Evolutionary conservation across 345 rosid genomes (phyloP), one percentile per base, ranked within the genome.

Genomic region (Luvunga scandens): DNA sequence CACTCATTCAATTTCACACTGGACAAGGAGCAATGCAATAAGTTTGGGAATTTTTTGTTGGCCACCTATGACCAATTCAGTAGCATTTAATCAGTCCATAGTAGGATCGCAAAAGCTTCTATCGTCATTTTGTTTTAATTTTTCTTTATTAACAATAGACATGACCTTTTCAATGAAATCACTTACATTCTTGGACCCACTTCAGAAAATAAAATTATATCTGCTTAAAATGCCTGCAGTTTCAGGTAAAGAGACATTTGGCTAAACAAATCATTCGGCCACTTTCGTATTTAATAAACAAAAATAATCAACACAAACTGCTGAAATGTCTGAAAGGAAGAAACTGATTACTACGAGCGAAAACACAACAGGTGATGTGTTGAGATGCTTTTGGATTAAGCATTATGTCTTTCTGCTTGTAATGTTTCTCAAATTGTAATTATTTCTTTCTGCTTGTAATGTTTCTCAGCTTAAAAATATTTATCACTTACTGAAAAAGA

Each of bases 321-420:
- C 50, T 24, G 24, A 34, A 53, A 25, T 53, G 48, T 33, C 65
- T 33, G 55, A 30, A 64, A 22, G 48, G 48, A 13, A 30, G 28
- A 71, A 7, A 55, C n/a, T 71, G 22, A 10, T 55, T 28, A 30
- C 68, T 55, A 39, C 27, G 65, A 59, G 36, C 60, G 48, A 1
- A 7, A 60, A 8, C 16, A 10, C 57, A 22, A 12, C 39, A n/a
- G 76, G 61, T 0, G 1, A 28, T 21, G 34, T n/a, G n/a, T 27
- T 65, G 71, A 25, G 62, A 50, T 7, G 50, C 63, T 53, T 75
- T 75, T 66, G 71, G 50, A 75, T 33, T 66, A 48, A 75, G 71
- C 71, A 21, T 14, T n/a, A 12, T n/a, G 4, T 22, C 63, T 31
- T 36, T 75, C 63, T 75, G 64, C 30, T 65, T 50, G 63, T 75